Evolutionary conservation across 768 basidiomycete genomes (phyloP).

Genomic region (Tubosaeta brunneosetosa): DNA sequence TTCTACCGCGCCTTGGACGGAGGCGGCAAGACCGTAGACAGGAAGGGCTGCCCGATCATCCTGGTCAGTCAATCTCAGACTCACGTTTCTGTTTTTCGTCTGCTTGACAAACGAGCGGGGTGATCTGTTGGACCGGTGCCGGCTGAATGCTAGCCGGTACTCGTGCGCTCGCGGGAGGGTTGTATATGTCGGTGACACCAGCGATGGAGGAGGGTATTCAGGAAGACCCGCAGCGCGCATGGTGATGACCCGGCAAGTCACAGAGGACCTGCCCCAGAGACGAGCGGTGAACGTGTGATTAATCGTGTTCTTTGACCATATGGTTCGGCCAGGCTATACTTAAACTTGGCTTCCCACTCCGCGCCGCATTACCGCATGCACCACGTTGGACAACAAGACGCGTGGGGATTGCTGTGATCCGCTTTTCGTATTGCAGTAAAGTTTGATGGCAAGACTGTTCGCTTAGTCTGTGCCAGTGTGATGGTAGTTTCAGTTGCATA

Average conservation of each 20-base stretch:
- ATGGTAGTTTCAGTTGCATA: not conserved
- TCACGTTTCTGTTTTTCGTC: constrained; percentile 48
- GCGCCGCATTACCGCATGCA: constrained; percentile 13
- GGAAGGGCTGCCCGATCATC: constrained; percentile 49
- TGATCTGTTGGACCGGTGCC: constrained; percentile 34
- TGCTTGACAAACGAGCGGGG: constrained; percentile 54
- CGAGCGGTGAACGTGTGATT: constrained; percentile 21
- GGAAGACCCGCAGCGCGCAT: constrained; percentile 59
- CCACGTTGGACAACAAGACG: constrained; percentile 2
- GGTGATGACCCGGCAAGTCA: constrained; percentile 20
- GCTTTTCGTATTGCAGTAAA: not conserved
- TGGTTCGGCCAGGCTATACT: constrained; percentile 29
- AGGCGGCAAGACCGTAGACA: constrained; percentile 48
- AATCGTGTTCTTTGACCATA: constrained; percentile 20
- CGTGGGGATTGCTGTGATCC: not conserved
- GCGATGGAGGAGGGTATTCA: constrained; percentile 39
- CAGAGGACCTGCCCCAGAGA: not conserved
- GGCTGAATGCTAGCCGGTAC: constrained; percentile 46
- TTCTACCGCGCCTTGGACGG: constrained; percentile 54
- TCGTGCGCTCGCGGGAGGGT: constrained; percentile 51
- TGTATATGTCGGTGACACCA: constrained; percentile 48
- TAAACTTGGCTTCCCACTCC: constrained; percentile 33
- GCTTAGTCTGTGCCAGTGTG: not conserved
- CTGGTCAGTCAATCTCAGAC: constrained; percentile 50
- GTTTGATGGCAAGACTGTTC: not conserved